Conservation (phyloP, 352 stramenopile genomes). For the Phytophthora multivora region DNA sequence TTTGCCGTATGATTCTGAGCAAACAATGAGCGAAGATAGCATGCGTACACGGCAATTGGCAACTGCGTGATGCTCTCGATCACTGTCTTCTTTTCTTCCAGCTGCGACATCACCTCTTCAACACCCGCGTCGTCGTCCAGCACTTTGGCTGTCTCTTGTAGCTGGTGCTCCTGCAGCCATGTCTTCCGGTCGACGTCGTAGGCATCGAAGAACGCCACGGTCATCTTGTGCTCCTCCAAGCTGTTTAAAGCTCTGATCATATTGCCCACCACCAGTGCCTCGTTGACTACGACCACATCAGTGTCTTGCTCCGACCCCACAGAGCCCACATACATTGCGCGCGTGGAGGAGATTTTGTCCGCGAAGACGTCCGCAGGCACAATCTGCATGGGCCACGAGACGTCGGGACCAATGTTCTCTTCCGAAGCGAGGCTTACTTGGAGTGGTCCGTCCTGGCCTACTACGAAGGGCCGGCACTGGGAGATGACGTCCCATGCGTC, state of each 20-base stretch:
- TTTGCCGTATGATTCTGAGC: conserved; percentile 32
- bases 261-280: conserved; percentile 29
- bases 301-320: background rate
- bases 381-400: conserved; percentile 37
- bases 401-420: background rate
- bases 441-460: conserved; percentile 13
- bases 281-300: conserved; percentile 39
- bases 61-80: conserved; percentile 27
- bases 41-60: conserved; percentile 20
- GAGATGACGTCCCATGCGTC: conserved; percentile 35
- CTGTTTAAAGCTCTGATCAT: conserved; percentile 32
- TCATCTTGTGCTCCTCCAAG: conserved; percentile 31
- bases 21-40: conserved; percentile 37
- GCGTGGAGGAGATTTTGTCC: conserved; percentile 15
- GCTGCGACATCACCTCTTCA: background rate
- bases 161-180: conserved; percentile 38
- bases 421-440: conserved; percentile 9
- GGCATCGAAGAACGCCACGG: conserved; percentile 38
- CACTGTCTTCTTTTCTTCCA: background rate
- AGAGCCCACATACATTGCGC: conserved; percentile 35
- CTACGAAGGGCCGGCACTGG: conserved; percentile 36
- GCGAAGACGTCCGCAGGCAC: conserved; percentile 41
- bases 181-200: conserved; percentile 38
- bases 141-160: conserved; percentile 22
- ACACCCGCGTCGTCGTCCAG: background rate